Percentiles rank a stretch among this genome's conserved stretches.
Evolutionary conservation across 306 rosid species (phyloP).

Genomic region (Fagus crenata): DNA sequence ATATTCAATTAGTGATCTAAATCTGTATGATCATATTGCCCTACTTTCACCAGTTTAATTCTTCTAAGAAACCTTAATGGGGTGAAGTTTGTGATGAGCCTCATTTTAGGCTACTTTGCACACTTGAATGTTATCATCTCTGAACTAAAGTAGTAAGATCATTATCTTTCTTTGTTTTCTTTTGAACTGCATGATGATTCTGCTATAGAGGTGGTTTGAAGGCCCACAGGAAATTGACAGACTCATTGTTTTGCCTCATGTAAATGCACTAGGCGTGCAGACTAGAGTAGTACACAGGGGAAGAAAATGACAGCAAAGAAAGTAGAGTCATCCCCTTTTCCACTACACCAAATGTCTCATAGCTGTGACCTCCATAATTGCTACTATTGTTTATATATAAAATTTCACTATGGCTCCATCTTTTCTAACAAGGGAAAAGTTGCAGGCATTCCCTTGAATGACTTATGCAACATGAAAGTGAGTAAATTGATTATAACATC

Average conservation of each 20-base stretch:
- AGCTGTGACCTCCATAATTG: too few relatives aligned
- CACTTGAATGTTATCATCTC: background rate
- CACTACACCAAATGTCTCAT: too few relatives aligned
- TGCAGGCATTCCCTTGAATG: background rate
- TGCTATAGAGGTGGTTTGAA: background rate
- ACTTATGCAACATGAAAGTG: background rate
- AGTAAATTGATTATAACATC: background rate
- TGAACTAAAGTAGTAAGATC: slow-evolving; percentile 4
- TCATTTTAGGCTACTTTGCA: slow-evolving; percentile 1
- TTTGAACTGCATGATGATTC: background rate
- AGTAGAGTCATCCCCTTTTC: too few relatives aligned
- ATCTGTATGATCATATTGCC: slow-evolving; percentile 14
- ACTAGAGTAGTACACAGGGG: too few relatives aligned
- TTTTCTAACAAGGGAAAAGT: background rate
- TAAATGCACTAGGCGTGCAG: too few relatives aligned
- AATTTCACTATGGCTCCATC: too few relatives aligned
- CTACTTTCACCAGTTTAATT: slow-evolving; percentile 14
- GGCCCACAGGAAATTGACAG: too few relatives aligned
- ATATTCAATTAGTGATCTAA: background rate
- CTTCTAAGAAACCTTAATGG: slow-evolving; percentile 12
- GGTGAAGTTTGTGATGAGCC: slow-evolving; percentile 7
- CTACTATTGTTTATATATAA: too few relatives aligned
- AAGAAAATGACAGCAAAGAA: too few relatives aligned
- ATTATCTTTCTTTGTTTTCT: background rate
- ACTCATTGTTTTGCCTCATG: background rate